Conservation (phyloP, 768 basidiomycete genomes). For the Hortiboletus flavorubellus region DNA sequence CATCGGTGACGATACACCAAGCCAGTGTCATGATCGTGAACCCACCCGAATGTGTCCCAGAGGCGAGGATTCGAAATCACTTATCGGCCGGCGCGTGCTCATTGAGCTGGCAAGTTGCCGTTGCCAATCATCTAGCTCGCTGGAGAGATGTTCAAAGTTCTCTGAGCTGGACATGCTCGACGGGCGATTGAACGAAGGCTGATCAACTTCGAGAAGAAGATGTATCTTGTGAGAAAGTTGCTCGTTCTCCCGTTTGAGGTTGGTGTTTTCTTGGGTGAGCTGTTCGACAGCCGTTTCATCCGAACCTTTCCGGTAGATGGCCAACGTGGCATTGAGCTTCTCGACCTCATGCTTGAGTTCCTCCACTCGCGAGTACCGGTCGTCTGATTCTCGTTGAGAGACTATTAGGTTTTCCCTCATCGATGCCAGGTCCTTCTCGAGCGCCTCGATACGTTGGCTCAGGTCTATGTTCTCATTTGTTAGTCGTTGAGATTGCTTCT, state of each 20-base stretch:
- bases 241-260: constrained; percentile 80
- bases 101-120: constrained; percentile 78
- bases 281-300: constrained; percentile 78
- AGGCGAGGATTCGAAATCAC: constrained; percentile 64
- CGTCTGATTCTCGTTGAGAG: constrained; percentile 77
- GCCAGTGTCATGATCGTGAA: constrained; percentile 45
- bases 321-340: constrained; percentile 66
- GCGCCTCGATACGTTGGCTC: constrained; percentile 62
- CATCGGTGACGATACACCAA: constrained; percentile 11
- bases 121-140: constrained; percentile 84
- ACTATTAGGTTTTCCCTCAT: constrained; percentile 67
- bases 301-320: constrained; percentile 70
- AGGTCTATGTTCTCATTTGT: constrained; percentile 75
- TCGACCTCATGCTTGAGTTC: constrained; percentile 81
- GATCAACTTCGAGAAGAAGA: constrained; percentile 82
- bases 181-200: constrained; percentile 66
- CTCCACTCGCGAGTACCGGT: constrained; percentile 70
- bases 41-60: constrained; percentile 55
- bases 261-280: constrained; percentile 76
- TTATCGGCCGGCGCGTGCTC: constrained; percentile 67
- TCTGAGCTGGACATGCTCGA: constrained; percentile 81
- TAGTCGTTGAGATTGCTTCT: constrained; percentile 71
- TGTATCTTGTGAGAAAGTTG: constrained; percentile 90
- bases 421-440: constrained; percentile 72
- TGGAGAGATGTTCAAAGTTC: constrained; percentile 78